Evolutionary conservation across 1,139 yeast species (phyloP), one percentile per base, ranked within the genome.

Genomic region (Saccharomycopsis hybrid): DNA sequence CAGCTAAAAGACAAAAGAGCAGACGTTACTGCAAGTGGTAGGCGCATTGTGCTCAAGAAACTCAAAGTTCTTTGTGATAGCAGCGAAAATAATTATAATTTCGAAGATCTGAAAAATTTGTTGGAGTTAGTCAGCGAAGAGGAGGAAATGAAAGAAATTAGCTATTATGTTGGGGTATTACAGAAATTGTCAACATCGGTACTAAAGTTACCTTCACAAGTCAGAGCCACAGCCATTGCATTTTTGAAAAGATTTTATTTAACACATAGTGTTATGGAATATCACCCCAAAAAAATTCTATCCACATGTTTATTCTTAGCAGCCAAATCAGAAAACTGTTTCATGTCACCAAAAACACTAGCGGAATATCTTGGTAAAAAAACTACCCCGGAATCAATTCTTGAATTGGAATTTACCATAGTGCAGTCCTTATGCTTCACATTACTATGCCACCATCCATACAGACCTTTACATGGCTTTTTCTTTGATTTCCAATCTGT

Each of bases 281-380:
- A 77, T 60, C 94, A 87, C 59, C 98, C 98, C 8, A 87, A 87
- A 61, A 77, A 81, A 56, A 74, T 92, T 40, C 72, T 92, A 61
- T 80, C 82, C 56, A 89, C 98, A 0, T 85, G 96, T 56, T 77
- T 92, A 11, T 92, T 90, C 63, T 70, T 92, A 41, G 96, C 97
- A 2, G 90, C 96, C 43, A 92, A 92, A 65, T 80, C 92, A 18
- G 97, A 92, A 61, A 92, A 92, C 66, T 83, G 80, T 64, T 90
- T 90, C 66, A 83, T 92, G 36, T 80, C 95, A 24, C 85, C 90
- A 48, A 85, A 85, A 41, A 77, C 86, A n/a, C 89, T 89, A 62
- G 82, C 88, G 50, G 74, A 76, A 53, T 77, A 82, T 39, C 72
- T 90, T 29, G 80, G 80, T 18, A 83, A 85, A 49, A 77, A 85